Base-by-base conservation (phyloP, 2,329 filamentous ascomycete species). In the Talaromyces amestolkiae region DNA sequence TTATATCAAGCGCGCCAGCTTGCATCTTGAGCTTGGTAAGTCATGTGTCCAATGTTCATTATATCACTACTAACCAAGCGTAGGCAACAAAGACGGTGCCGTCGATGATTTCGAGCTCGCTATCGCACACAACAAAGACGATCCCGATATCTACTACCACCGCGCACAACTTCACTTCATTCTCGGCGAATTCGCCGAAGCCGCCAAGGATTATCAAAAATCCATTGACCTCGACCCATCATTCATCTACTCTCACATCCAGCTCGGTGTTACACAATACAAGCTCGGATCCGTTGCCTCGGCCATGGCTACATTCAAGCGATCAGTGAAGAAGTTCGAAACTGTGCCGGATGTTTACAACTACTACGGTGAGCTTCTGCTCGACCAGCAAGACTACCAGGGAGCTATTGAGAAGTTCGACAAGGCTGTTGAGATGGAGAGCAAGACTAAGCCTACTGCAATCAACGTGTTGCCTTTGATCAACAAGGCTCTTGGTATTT, bases 231-330 rank as follows among this genome's bases (percentile, higher is more conserved):
- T 99, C 35, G 95, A 99, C 83, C 87, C 88, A 72, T 89, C 92
- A 71, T 99, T 99, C 80, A 99, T 99, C 82, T 99, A 97, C 86
- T 98, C 94, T 8, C 95, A 99, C 82, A 99, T 99, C 74, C 95
- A 99, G 81, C 91, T 99, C 51, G 95, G 95, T 78, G 95, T 99
- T 61, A 99, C 95, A 59, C 95, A 99, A 81, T 99, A 99, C 85
- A 99, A 99, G 89, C 96, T 98, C 91, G 95, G 95, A 71, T 97
- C 92, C 35, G 91, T 99, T 66, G 95, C 95, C 8, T 97, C 93
- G 9, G 97, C 93, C 56, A 98, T 98, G 93, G 94, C 95, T 41
- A 99, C 95, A 6, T 98, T 99, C 89, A 88, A 94, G 72, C 87
- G 93, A 69, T 97, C 93, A 80, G 93, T 97, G 79, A 99, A 98